phyloP scores from a whole-genome alignment of 116 monocot species.

The Dioscorea cayenensis region DNA sequence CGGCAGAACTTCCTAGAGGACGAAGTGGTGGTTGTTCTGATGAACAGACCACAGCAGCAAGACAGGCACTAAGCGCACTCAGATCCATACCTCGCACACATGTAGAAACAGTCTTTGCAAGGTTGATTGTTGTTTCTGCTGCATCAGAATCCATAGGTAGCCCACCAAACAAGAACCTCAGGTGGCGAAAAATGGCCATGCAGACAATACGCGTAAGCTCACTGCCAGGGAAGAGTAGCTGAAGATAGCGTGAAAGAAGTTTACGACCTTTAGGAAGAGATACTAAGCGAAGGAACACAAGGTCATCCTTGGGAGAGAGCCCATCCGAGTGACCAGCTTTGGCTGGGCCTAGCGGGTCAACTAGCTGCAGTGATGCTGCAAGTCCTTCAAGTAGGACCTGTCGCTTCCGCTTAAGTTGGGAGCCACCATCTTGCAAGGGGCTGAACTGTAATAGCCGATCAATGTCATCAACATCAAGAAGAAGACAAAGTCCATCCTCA shows the following conservation, averaged over 20 bases:
- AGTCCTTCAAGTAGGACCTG: constrained; percentile 72
- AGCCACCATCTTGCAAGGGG: constrained; percentile 64
- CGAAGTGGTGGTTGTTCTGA: constrained; percentile 83
- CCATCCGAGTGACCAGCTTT: constrained; percentile 41
- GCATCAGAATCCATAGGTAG: constrained; percentile 41
- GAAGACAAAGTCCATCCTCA: constrained; percentile 82
- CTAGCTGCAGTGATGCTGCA: constrained; percentile 79
- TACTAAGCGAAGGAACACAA: constrained; percentile 70
- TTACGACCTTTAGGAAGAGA: constrained; percentile 93
- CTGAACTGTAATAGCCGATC: constrained; percentile 63
- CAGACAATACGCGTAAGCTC: constrained; percentile 73
- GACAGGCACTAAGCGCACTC: constrained; percentile 70
- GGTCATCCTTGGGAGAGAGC: constrained; percentile 65
- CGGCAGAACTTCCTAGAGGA: constrained; percentile 66
- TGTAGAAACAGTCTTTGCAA: constrained; percentile 41
- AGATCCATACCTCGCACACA: constrained; percentile 51
- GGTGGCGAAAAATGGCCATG: constrained; percentile 80
- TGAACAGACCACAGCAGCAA: constrained; percentile 86
- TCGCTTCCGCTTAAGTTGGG: constrained; percentile 54
- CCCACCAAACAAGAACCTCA: constrained; percentile 71
- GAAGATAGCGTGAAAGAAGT: constrained; percentile 62
- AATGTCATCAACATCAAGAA: constrained; percentile 90
- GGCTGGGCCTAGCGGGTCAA: constrained; percentile 64
- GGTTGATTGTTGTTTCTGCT: constrained; percentile 45
- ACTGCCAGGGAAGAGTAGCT: constrained; percentile 55